Evolutionary conservation across 148 eudicot species (phyloP).

Genomic region (Rhododendron henanense): DNA sequence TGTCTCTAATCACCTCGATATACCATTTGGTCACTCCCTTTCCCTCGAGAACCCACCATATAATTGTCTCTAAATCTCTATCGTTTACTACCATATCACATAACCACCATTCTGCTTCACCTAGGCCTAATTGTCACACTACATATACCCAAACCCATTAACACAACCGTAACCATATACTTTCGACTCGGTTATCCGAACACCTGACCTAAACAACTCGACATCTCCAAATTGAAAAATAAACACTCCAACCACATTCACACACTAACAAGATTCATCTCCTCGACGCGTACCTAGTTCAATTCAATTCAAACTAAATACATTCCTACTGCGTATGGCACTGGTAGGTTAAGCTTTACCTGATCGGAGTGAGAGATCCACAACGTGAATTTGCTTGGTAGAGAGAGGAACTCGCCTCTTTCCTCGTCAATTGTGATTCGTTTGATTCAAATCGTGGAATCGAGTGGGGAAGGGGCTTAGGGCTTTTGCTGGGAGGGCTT

Average conservation of each 20-base stretch:
- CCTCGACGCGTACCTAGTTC: neutral
- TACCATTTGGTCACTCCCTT: too few species aligned
- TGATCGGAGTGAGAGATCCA: constrained; percentile 3
- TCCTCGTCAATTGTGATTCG: neutral
- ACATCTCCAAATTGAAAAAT: neutral
- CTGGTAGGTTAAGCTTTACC: neutral
- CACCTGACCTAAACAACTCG: neutral
- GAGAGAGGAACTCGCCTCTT: neutral
- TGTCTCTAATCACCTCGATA: too few species aligned
- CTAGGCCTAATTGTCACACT: neutral
- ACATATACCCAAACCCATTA: neutral
- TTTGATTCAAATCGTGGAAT: neutral
- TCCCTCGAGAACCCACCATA: too few species aligned
- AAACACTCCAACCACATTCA: neutral
- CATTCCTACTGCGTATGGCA: neutral
- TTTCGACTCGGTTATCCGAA: neutral
- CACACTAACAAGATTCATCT: neutral
- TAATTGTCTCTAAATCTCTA: neutral
- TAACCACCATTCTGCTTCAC: neutral
- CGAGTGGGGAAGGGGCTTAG: neutral
- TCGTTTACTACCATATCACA: neutral
- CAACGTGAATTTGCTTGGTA: neutral
- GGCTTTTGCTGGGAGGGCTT: neutral
- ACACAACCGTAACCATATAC: neutral
- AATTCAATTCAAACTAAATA: constrained; percentile 1